Percentiles rank a stretch among this genome's conserved stretches.
These are phyloP conservation scores for Sporobolomyces pararoseus DNA, from an alignment of 768 basidiomycete genomes.

Conservation along the genomic window DNA sequence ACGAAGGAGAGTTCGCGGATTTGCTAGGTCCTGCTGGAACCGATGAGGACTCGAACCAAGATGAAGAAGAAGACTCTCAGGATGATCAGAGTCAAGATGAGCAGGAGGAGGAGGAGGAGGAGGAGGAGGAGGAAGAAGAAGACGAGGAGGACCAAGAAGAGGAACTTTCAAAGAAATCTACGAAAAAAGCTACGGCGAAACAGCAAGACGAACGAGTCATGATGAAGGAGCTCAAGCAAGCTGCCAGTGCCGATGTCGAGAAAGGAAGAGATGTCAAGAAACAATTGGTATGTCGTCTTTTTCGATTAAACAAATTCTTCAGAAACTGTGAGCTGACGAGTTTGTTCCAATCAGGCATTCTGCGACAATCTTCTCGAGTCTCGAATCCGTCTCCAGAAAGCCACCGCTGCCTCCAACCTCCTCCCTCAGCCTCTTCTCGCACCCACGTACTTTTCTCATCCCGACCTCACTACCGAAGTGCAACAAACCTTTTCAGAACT, in stretches of 20 bases:
- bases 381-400: constrained; percentile 88
- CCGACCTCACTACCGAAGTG: constrained; percentile 18
- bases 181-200: constrained; percentile 22
- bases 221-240: constrained; percentile 40
- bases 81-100: constrained; percentile 41
- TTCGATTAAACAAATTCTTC: too few relatives aligned
- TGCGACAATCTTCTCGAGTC: constrained; percentile 86
- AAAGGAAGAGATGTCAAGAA: constrained; percentile 80
- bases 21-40: constrained; percentile 34
- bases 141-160: constrained; percentile 41
- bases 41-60: constrained; percentile 10
- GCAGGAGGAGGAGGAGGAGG: neutral
- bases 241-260: constrained; percentile 47
- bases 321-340: too few relatives aligned
- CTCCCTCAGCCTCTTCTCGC: constrained; percentile 55
- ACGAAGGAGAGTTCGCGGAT: constrained; percentile 44
- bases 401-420: constrained; percentile 61
- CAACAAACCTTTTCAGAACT: constrained; percentile 49
- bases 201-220: constrained; percentile 37
- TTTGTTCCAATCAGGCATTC: too few relatives aligned
- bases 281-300: constrained; percentile 66
- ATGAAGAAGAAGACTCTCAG: constrained; percentile 20
- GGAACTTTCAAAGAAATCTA: neutral
- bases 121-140: constrained; percentile 10
- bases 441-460: constrained; percentile 6